Percentiles rank a stretch among this genome's conserved stretches.
phyloP scores from a whole-genome alignment of 768 basidiomycete genomes.

The Boletus barrowsii region DNA sequence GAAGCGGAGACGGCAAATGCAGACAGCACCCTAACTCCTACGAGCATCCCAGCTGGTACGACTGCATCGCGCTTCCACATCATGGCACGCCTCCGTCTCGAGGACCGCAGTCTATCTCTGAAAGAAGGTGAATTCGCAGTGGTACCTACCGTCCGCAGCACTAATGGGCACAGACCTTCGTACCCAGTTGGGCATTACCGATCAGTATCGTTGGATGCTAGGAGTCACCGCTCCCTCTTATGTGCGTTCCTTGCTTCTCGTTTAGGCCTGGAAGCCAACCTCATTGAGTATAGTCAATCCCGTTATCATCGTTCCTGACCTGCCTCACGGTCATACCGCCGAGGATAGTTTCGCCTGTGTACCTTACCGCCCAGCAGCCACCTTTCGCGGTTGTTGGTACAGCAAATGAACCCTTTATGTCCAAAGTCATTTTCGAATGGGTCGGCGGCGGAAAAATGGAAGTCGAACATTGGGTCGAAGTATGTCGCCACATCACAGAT shows the following conservation, averaged over 20 bases:
- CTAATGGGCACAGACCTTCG: conserved; percentile 34
- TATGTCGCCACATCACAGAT: conserved; percentile 20
- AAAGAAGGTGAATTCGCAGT: conserved; percentile 32
- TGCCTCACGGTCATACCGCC: conserved; percentile 40
- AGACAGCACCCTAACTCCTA: neutral
- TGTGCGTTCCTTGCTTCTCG: conserved; percentile 30
- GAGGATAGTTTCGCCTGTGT: conserved; percentile 27
- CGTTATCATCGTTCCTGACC: conserved; percentile 32
- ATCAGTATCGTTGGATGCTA: conserved; percentile 49
- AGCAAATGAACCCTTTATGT: conserved; percentile 45
- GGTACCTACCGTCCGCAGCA: neutral
- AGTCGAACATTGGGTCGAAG: conserved; percentile 54
- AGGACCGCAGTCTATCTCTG: conserved; percentile 45
- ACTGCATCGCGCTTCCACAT: conserved; percentile 45
- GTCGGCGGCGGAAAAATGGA: conserved; percentile 41
- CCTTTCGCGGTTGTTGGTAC: conserved; percentile 42
- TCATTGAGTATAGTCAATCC: conserved; percentile 24
- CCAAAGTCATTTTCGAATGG: conserved; percentile 40
- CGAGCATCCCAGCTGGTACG: conserved; percentile 13
- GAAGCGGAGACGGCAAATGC: neutral
- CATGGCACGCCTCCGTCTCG: conserved; percentile 38
- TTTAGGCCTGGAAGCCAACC: neutral
- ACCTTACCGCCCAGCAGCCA: conserved; percentile 33
- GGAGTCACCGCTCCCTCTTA: conserved; percentile 45
- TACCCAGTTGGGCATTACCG: conserved; percentile 16